Conservation (phyloP, 192 early-diverging fungal species). For the Polychytrium aggregatum region DNA sequence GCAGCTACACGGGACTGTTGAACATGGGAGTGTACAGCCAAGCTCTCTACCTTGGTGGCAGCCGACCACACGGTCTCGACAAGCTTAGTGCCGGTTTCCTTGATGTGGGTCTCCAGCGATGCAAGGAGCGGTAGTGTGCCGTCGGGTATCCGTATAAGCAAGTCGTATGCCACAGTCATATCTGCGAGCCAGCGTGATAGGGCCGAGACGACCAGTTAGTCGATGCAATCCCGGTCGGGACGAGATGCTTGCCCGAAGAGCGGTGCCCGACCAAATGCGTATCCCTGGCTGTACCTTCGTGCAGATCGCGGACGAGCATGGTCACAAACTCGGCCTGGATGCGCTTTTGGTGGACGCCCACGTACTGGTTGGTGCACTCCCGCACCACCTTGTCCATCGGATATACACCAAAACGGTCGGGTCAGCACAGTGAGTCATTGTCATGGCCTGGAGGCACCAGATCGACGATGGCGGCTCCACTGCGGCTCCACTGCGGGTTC, state of each 20-base stretch:
- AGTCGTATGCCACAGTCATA: conserved; percentile 49
- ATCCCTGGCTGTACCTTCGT: no score
- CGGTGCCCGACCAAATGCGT: no score
- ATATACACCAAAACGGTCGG: no score
- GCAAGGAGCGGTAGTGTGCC: conserved; percentile 49
- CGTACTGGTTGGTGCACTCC: conserved; percentile 68
- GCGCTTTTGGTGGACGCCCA: conserved; percentile 47
- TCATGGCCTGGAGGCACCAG: conserved; percentile 30
- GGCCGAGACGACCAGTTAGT: background rate
- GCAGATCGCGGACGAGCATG: conserved; percentile 54
- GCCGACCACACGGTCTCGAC: conserved; percentile 29
- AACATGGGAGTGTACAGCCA: background rate
- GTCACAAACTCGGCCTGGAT: conserved; percentile 57
- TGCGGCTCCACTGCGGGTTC: no score
- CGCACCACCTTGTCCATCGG: no score
- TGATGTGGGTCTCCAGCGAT: conserved; percentile 56
- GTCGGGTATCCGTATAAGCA: conserved; percentile 52
- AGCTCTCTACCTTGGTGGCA: conserved; percentile 32
- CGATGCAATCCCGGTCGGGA: background rate
- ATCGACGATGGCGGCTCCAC: conserved; percentile 1
- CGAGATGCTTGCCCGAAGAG: no score
- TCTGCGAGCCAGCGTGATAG: conserved; percentile 22
- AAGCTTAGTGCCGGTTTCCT: conserved; percentile 39
- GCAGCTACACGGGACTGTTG: background rate
- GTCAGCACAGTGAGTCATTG: no score